Evolutionary conservation across 371 early-diverging fungal genomes (phyloP).

Genomic region (Capniomyces stellatus): DNA sequence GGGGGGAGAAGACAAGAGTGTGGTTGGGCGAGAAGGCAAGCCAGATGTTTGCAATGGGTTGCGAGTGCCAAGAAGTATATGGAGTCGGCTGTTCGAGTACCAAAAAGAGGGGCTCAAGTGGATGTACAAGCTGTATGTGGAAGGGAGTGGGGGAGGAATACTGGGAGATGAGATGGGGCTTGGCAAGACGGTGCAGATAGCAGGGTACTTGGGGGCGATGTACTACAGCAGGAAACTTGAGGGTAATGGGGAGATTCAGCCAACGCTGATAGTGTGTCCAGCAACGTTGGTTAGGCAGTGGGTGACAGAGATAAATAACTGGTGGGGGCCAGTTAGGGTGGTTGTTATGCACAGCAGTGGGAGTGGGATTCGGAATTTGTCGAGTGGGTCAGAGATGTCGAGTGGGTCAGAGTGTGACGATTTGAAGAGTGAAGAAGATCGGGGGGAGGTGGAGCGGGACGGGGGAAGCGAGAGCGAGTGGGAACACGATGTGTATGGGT

Average conservation of each 20-base stretch:
- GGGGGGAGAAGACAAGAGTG: not conserved
- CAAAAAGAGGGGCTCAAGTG: conserved; percentile 82
- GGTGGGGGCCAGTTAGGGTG: conserved; percentile 91
- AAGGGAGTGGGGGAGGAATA: conserved; percentile 74
- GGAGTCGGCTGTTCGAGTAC: conserved; percentile 75
- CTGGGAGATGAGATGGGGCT: conserved; percentile 98
- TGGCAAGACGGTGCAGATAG: conserved; percentile 93
- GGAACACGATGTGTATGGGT: conserved; percentile 25
- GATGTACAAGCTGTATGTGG: conserved; percentile 79
- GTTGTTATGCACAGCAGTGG: conserved; percentile 75
- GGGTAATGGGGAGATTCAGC: conserved; percentile 3
- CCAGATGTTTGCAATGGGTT: conserved; percentile 16
- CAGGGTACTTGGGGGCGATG: conserved; percentile 48
- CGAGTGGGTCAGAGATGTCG: not conserved
- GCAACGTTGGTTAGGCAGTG: conserved; percentile 93
- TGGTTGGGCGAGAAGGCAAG: too few relatives aligned
- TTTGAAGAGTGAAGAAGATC: conserved; percentile 1
- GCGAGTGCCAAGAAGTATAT: conserved; percentile 69
- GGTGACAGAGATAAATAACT: conserved; percentile 85
- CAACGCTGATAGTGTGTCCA: conserved; percentile 76
- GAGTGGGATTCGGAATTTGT: conserved; percentile 32
- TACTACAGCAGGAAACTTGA: conserved; percentile 18
- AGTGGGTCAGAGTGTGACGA: not conserved
- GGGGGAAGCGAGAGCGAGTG: conserved; percentile 13
- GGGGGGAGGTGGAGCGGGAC: not conserved